Conservation (phyloP, 768 basidiomycete species). For the Leccinum pellstonianum region DNA sequence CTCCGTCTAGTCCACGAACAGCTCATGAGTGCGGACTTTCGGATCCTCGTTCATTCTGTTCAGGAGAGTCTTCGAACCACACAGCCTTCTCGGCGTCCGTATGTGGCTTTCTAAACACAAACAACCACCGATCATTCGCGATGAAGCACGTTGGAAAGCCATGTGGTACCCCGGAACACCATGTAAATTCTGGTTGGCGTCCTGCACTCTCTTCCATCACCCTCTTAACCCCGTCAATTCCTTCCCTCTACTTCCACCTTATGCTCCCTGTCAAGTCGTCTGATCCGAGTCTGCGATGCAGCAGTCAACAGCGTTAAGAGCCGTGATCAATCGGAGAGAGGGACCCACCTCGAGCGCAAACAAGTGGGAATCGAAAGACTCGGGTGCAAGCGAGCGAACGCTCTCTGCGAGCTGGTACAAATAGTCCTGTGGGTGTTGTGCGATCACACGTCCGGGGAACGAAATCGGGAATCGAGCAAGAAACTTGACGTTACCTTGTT, state of each 20-base stretch:
- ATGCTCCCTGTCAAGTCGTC: slow-evolving; percentile 8
- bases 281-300: slow-evolving; percentile 10
- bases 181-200: neutral
- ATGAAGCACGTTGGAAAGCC: neutral
- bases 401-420: slow-evolving; percentile 74
- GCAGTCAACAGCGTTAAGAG: neutral
- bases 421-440: slow-evolving; percentile 62
- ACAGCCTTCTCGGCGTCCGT: neutral
- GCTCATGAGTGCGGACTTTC: neutral
- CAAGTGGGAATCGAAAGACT: slow-evolving; percentile 74
- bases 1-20: neutral
- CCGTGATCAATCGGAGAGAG: neutral
- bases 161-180: neutral
- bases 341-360: slow-evolving; percentile 67
- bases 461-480: neutral
- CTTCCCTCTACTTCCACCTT: neutral
- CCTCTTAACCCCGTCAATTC: neutral
- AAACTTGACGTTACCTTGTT: slow-evolving; percentile 65
- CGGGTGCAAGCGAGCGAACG: slow-evolving; percentile 69
- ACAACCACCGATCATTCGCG: no score
- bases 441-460: neutral
- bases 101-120: neutral
- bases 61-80: neutral
- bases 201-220: neutral
- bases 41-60: neutral